Conservation (phyloP, 345 rosid genomes). For the Eucalyptus cloeziana region DNA sequence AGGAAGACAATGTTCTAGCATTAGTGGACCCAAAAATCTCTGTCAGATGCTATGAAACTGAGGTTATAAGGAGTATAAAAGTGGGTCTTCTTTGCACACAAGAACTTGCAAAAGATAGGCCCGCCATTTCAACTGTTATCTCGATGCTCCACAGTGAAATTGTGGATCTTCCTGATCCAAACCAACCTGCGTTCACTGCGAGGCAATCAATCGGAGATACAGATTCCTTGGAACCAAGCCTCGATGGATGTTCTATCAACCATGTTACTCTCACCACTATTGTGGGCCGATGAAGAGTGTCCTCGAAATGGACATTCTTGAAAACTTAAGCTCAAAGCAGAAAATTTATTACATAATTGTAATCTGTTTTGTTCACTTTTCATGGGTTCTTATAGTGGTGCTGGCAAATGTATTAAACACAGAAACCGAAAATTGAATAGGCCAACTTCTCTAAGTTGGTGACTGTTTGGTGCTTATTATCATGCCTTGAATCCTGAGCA, state of each 20-base stretch:
- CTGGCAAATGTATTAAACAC: neutral
- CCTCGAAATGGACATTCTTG: neutral
- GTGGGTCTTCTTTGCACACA: neutral
- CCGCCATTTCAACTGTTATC: slow-evolving; percentile 1
- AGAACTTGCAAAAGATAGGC: slow-evolving; percentile 14
- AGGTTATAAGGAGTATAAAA: neutral
- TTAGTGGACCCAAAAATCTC: neutral
- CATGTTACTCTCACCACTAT: neutral
- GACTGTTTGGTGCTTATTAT: neutral
- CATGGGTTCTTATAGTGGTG: neutral
- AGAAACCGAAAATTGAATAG: neutral
- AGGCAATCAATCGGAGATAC: neutral
- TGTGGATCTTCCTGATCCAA: slow-evolving; percentile 1
- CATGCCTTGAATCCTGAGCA: too few species aligned
- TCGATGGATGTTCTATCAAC: neutral
- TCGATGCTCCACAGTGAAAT: slow-evolving; percentile 13
- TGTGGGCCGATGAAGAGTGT: neutral
- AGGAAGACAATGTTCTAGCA: neutral
- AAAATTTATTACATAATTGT: neutral
- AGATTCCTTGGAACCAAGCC: neutral
- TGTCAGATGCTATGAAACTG: neutral
- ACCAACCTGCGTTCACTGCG: slow-evolving; percentile 1
- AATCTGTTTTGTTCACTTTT: neutral
- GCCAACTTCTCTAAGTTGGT: neutral
- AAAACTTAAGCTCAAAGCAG: neutral